Base-by-base conservation (phyloP, 2,329 filamentous ascomycete species). In the Fusarium pininemorale region DNA sequence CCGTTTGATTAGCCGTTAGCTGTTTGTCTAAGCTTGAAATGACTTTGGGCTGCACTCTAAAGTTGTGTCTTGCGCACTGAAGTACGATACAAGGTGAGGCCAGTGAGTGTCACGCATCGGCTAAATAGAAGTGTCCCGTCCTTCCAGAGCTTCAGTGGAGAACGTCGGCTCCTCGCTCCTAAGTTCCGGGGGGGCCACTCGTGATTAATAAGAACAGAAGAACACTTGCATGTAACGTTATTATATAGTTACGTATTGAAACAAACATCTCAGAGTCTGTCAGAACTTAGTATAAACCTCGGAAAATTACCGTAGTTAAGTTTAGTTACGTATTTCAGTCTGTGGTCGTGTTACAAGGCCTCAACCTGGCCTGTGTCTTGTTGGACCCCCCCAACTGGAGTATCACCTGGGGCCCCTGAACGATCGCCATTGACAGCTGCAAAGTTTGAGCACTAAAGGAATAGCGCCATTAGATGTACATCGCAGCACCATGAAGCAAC, bases 391-490 rank as follows among this genome's bases (percentile, higher is more conserved):
- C 35, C 32, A 55, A 28, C 32, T 30, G 55, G n/a, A 28, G 50
- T 11, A 56, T 62, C 32, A 53, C 51, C 63, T 57, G 57, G 70
- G 72, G 55, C 35, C 72, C 72, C 73, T 69, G 60, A 70, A 51
- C 41, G 70, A 75, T 75, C 72, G 69, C 50, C 73, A 62, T 65
- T 74, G 69, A 71, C 66, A 75, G 56, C 69, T 75, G 72, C 72
- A 67, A 45, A 39, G 45, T 50, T 67, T 37, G 57, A 62, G 58
- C 69, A 73, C 69, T 64, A 59, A 66, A 60, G 50, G 72, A 63
- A 74, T 72, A 70, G 72, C 65, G 69, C 58, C 53, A 66, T 63
- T 44, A 32, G 39, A 37, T 48, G 26, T 48, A 6, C 42, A 58
- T 66, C 51, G 14, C 54, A 60, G 58, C 55, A n/a, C 41, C 24